phyloP scores from a whole-genome alignment of 768 basidiomycete species.

The Termitomyces sp. region DNA sequence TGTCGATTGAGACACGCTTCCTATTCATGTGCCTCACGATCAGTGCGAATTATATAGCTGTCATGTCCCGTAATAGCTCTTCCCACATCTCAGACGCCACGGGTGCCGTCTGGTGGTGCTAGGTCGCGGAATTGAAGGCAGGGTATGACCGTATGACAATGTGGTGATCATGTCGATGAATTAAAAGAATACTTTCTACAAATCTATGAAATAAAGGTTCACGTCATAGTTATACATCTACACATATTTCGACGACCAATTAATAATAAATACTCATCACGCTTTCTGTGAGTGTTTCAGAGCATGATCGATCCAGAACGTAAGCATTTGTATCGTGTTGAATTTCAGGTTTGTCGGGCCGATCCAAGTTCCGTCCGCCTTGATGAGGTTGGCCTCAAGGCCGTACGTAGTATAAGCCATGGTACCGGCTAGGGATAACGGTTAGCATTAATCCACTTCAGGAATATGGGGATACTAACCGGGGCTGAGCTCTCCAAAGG shows the following conservation, averaged over 20 bases:
- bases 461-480: conserved; percentile 5
- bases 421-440: conserved; percentile 3
- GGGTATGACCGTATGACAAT: background rate
- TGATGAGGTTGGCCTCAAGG: conserved; percentile 14
- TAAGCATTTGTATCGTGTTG: conserved; percentile 18
- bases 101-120: background rate
- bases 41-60: no score
- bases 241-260: background rate
- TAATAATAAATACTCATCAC: background rate
- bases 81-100: background rate
- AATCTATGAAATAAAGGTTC: background rate
- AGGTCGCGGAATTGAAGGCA: background rate
- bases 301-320: conserved; percentile 16
- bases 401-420: conserved; percentile 12
- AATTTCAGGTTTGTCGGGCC: conserved; percentile 4
- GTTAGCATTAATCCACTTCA: background rate
- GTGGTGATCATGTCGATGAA: background rate
- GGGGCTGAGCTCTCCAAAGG: conserved; percentile 19
- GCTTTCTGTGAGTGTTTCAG: background rate
- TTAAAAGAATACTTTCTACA: background rate
- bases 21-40: background rate
- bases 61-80: background rate
- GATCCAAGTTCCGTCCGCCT: conserved; percentile 9
- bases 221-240: no score
- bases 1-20: background rate